These are phyloP conservation scores for Rubus parviflorus DNA, from an alignment of 306 rosid species.

Conservation along the genomic window DNA sequence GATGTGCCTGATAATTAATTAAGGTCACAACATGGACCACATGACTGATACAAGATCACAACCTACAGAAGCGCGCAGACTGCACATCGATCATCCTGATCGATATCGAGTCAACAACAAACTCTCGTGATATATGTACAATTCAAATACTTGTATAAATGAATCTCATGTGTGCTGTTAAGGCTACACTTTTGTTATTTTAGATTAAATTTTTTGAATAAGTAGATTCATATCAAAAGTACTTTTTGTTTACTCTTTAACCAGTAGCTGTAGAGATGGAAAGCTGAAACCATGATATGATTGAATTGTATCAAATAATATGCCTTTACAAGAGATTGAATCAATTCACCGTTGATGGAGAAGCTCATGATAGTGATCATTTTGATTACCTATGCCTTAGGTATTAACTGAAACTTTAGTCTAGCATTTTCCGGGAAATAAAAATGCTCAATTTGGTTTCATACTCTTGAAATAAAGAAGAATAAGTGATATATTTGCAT, in stretches of 20 bases:
- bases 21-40: no score
- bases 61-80: no score
- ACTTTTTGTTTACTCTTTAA: background rate
- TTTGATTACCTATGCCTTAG: background rate
- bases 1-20: no score
- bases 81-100: no score
- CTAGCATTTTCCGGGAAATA: background rate
- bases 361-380: background rate
- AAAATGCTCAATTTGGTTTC: constrained; percentile 3
- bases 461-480: background rate
- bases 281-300: background rate
- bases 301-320: background rate
- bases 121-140: no score
- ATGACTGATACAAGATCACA: no score
- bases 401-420: background rate
- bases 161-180: background rate
- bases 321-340: background rate
- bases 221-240: background rate
- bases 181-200: background rate
- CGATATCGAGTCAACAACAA: no score
- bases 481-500: background rate
- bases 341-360: background rate
- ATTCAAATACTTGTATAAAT: no score
- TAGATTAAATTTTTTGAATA: background rate
- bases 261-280: background rate